Evolutionary conservation across 164 flowering plant genomes (phyloP), one percentile per base, ranked within the genome.

Genomic region (Vitis rotundifolia): DNA sequence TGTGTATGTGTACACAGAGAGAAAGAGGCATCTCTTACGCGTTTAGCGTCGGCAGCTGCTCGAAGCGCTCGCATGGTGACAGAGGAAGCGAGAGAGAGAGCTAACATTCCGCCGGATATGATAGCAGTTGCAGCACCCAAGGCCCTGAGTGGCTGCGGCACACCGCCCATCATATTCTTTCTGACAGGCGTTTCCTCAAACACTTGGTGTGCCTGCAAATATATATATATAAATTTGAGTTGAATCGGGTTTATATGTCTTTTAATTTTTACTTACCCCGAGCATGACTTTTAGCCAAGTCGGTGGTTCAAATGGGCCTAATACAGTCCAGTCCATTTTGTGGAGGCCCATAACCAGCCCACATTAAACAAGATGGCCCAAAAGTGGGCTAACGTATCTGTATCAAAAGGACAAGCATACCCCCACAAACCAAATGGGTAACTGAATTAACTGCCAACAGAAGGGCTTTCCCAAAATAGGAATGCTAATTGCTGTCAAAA

Each of bases 1-100:
- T 37, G 44, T 37, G 0, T 6, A 31, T 31, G 7, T 37, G 7
- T 37, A 37, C 7, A 37, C 44, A 37, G 7, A 37, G 56, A 53
- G 14, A 53, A 53, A 7, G 56, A 1, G 14, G 14, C 56, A 53
- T 5, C n/a, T 4, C 28, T 71, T 68, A 81, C 84, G 75, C 75
- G 68, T 58, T 76, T 78, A 29, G 82, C 74, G 55, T 76, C 82
- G 28, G 80, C 11, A 67, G 56, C 75, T 59, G 71, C 16, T 76
- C 70, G 71, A n/a, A 76, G 37, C 0, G 61, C 19, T 63, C 75
- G 70, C 31, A 81, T 64, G 47, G 82, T 64, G 54, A 71, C 53
- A 16, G 79, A 75, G 37, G 84, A 83, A 71, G 77, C 78, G 3
- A 78, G 37, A 31, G 83, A 80, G 12, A 80, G 59, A n/a, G 78